Evolutionary conservation across 768 basidiomycete species (phyloP).

Genomic region (Pleurotus giganteus): DNA sequence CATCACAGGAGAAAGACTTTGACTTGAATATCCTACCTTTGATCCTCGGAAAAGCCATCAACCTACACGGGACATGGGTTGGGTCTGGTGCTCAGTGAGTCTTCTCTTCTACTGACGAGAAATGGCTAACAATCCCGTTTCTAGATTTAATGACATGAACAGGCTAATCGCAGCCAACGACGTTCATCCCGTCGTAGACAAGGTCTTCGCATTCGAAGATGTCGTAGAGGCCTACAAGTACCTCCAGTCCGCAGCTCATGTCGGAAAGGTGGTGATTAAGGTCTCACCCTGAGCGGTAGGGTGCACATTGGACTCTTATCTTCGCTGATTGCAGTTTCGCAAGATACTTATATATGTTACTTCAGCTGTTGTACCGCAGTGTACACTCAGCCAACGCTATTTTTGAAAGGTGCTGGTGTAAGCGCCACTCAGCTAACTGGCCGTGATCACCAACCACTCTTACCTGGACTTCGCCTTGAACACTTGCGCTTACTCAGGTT

Average conservation of each 20-base stretch:
- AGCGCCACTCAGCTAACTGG: too few species aligned
- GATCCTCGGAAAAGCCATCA: constrained; percentile 27
- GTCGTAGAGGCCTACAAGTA: constrained; percentile 43
- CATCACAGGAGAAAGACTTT: constrained; percentile 14
- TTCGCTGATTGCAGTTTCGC: neutral
- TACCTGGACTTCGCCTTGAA: too few species aligned
- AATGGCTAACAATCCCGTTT: neutral
- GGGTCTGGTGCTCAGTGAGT: constrained; percentile 44
- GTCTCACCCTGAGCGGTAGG: constrained; percentile 15
- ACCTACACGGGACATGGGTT: constrained; percentile 40
- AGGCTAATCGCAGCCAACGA: constrained; percentile 33
- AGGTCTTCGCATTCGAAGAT: constrained; percentile 48
- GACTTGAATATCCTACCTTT: constrained; percentile 25
- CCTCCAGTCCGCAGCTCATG: constrained; percentile 43
- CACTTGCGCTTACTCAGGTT: too few species aligned
- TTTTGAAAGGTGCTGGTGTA: too few species aligned
- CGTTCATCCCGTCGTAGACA: constrained; percentile 44
- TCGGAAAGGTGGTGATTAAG: constrained; percentile 51
- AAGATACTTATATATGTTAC: neutral
- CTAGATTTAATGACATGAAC: constrained; percentile 48
- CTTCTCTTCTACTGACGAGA: neutral
- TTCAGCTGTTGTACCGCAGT: too few species aligned
- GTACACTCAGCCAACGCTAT: too few species aligned
- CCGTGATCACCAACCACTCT: too few species aligned
- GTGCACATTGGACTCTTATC: too few species aligned